These are phyloP conservation scores for Aspergillus sclerotiicarbonarius DNA, from an alignment of 495 filamentous ascomycete species.

Conservation along the genomic window DNA sequence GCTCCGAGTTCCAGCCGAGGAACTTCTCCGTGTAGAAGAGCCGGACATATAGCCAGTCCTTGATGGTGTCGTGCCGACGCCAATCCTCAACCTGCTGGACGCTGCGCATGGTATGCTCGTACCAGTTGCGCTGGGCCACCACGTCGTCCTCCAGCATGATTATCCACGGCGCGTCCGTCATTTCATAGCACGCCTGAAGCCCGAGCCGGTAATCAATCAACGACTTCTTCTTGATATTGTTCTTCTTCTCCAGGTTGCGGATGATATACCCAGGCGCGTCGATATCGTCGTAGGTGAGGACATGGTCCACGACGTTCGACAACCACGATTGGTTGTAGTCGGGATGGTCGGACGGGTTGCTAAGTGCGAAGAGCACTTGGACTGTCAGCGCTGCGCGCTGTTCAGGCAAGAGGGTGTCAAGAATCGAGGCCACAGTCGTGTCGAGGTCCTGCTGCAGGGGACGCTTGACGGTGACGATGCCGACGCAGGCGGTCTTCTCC, in stretches of 20 bases:
- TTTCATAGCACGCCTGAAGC: conserved; percentile 44
- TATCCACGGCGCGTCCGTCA: conserved; percentile 41
- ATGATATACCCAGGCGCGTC: conserved; percentile 14
- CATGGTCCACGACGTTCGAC: conserved; percentile 29
- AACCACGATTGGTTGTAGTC: conserved; percentile 52
- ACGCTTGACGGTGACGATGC: conserved; percentile 36
- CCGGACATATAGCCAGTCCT: conserved; percentile 50
- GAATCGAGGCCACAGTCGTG: conserved; percentile 49
- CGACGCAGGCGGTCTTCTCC: conserved; percentile 29
- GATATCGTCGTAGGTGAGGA: conserved; percentile 21
- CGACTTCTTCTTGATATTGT: conserved; percentile 37
- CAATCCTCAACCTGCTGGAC: conserved; percentile 33
- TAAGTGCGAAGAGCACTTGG: conserved; percentile 53
- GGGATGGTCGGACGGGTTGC: conserved; percentile 45
- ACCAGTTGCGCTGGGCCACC: conserved; percentile 52
- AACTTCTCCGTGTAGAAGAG: conserved; percentile 58
- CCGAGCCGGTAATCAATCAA: conserved; percentile 51
- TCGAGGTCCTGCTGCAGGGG: conserved; percentile 44
- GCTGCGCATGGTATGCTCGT: conserved; percentile 38
- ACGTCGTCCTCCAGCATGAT: conserved; percentile 57
- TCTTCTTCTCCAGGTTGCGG: conserved; percentile 27
- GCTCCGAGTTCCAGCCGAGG: conserved; percentile 55
- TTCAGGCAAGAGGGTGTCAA: conserved; percentile 43
- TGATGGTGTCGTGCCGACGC: conserved; percentile 21
- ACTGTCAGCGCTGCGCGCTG: conserved; percentile 48